Base-by-base conservation (phyloP, 2,329 filamentous ascomycete species). In the Fusarium napiforme region DNA sequence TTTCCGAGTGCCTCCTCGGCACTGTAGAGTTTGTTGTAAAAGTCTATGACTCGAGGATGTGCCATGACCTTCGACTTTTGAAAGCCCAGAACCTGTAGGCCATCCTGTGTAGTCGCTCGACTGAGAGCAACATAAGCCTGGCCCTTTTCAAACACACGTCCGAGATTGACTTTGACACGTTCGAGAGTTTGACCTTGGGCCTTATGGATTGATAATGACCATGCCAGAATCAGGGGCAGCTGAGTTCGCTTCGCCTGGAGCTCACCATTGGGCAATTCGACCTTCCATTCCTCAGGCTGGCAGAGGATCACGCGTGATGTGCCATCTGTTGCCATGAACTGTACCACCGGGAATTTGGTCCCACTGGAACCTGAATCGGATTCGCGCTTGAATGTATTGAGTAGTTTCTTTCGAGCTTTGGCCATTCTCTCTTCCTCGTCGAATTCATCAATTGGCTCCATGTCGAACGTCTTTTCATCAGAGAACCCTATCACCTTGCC, bases 201-300 rank as follows among this genome's bases (percentile, higher is more conserved):
- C 83, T 99, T 99, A 85, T 99, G 96, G 67, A 99, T 99, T 2
- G 95, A 97, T 26, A 99, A 84, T 4, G 96, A 96, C 96, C 96
- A 99, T 0, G 96, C 96, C 36, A 99, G 87, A 71, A 99, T 98
- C 57, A 99, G 87, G 1, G 96, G 96, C 4, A 96, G 82, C 77
- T 96, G 93, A 50, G 88, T 88, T 43, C 96, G 93, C 69, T 94
- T 93, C 4, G 96, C 96, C 81, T 97, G 95, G 2, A 98, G 88
- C 80, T 98, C 95, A 52, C 96, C 96, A 63, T 93, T 97, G 4
- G 96, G 96, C n/a, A 97, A 87, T 80, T 99, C 97, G 32, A 97
- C 93, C 82, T 98, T 99, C 96, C 96, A 99, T 40, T 93, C 90
- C 80, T 98, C 96, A 16, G 92, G 93, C 71, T 93, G 90, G 81